phyloP scores from a whole-genome alignment of 2,329 filamentous ascomycete genomes.

The Phialophora chinensis region DNA sequence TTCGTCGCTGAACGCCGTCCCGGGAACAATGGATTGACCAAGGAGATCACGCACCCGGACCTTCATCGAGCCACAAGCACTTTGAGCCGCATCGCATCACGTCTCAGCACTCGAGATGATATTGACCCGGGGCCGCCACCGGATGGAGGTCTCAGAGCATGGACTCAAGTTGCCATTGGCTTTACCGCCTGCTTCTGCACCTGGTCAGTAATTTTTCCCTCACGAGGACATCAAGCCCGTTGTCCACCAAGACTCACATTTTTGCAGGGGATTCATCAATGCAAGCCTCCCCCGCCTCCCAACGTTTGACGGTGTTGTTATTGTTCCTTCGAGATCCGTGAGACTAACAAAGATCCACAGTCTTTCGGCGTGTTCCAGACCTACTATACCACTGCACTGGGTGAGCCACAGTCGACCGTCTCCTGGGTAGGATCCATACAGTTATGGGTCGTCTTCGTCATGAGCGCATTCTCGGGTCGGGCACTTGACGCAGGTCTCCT shows the following conservation, averaged over 20 bases:
- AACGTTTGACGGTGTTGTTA: not conserved
- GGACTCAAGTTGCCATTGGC: conserved; percentile 60
- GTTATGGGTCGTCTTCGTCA: conserved; percentile 57
- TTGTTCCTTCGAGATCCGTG: not conserved
- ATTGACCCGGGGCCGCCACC: conserved; percentile 35
- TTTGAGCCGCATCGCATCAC: conserved; percentile 30
- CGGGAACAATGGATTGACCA: conserved; percentile 11
- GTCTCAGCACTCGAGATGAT: conserved; percentile 31
- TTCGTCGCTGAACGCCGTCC: conserved; percentile 3
- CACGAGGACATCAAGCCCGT: not conserved
- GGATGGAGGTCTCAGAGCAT: conserved; percentile 56
- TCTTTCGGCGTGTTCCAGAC: conserved; percentile 64
- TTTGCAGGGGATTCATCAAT: conserved; percentile 51
- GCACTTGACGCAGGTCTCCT: conserved; percentile 61
- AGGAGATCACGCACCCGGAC: conserved; percentile 22
- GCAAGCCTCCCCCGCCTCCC: not conserved
- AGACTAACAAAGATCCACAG: not conserved
- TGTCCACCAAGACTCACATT: not conserved
- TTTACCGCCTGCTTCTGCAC: conserved; percentile 64
- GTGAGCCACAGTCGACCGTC: conserved; percentile 54
- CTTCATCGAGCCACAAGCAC: conserved; percentile 28
- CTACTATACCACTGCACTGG: conserved; percentile 55
- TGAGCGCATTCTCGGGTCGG: conserved; percentile 59
- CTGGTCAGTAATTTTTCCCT: conserved; percentile 46
- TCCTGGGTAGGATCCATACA: conserved; percentile 61